These are phyloP conservation scores for Wickerhamiella azymoides DNA, from an alignment of 805 yeast genomes.

Conservation along the genomic window DNA sequence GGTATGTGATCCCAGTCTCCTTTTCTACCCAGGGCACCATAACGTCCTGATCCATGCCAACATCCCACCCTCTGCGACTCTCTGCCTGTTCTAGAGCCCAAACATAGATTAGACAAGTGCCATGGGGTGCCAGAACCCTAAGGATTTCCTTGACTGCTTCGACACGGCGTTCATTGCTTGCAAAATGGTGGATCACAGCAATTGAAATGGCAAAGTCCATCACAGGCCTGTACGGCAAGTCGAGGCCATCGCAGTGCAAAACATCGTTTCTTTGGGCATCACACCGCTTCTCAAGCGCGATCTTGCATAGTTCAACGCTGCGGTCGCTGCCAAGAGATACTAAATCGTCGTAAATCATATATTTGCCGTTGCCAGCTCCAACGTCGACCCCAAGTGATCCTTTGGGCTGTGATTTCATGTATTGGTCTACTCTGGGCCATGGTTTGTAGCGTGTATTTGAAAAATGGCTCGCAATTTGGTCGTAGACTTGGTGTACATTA, in stretches of 20 bases:
- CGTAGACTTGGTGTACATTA: conserved; percentile 84
- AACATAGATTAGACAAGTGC: conserved; percentile 70
- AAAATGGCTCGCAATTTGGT: conserved; percentile 84
- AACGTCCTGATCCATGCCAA: conserved; percentile 85
- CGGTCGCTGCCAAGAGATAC: conserved; percentile 52
- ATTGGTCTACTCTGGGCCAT: conserved; percentile 87
- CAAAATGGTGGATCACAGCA: conserved; percentile 91
- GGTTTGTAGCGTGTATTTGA: conserved; percentile 92
- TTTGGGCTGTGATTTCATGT: conserved; percentile 34
- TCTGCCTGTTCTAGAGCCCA: conserved; percentile 93
- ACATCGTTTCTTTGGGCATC: conserved; percentile 39
- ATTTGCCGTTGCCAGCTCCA: conserved; percentile 97
- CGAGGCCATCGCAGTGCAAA: conserved; percentile 69
- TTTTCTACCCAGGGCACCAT: conserved; percentile 88
- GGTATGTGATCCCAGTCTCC: conserved; percentile 38
- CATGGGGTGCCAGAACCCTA: conserved; percentile 41
- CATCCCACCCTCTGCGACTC: conserved; percentile 81
- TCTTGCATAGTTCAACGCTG: conserved; percentile 22
- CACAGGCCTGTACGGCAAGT: conserved; percentile 39
- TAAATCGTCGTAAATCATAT: conserved; percentile 54
- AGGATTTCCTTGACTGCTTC: conserved; percentile 62
- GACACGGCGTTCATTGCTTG: conserved; percentile 67
- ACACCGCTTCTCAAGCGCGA: conserved; percentile 46
- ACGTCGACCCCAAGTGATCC: conserved; percentile 77
- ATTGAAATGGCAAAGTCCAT: conserved; percentile 86